Evolutionary conservation across 1,284 basidiomycete genomes (phyloP).

Genomic region (Trichosporon asahii): DNA sequence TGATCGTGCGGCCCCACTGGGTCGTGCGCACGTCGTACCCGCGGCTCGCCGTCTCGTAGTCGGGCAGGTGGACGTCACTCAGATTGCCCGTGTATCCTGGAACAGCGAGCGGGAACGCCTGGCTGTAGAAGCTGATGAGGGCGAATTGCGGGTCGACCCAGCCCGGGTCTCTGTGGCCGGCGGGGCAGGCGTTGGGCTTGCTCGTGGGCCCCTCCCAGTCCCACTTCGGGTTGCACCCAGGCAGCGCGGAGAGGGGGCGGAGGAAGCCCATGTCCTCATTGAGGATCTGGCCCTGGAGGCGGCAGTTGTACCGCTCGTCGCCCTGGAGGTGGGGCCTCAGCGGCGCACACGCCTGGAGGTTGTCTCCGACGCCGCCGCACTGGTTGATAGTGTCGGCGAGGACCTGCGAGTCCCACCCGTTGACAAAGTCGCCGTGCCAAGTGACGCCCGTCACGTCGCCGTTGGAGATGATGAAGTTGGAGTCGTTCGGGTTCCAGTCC

Average conservation of each 20-base stretch:
- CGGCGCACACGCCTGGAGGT: neutral
- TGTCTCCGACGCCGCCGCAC: constrained; percentile 13
- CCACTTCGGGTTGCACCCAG: constrained; percentile 23
- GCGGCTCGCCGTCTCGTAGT: neutral
- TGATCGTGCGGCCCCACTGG: constrained; percentile 8
- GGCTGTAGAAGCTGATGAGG: constrained; percentile 4
- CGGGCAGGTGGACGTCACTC: neutral
- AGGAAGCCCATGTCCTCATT: constrained; percentile 18
- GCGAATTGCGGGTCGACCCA: constrained; percentile 10
- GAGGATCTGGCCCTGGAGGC: constrained; percentile 16
- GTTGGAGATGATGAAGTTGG: constrained; percentile 19
- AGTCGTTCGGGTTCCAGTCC: constrained; percentile 7
- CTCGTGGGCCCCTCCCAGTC: constrained; percentile 6
- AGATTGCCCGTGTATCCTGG: neutral
- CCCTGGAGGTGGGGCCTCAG: constrained; percentile 1
- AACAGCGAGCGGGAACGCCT: neutral
- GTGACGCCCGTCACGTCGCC: constrained; percentile 19
- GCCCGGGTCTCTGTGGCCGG: constrained; percentile 13
- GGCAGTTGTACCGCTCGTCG: constrained; percentile 5
- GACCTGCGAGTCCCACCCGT: constrained; percentile 15
- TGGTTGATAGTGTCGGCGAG: constrained; percentile 10
- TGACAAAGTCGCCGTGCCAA: constrained; percentile 22
- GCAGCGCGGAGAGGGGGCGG: constrained; percentile 14
- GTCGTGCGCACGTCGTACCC: constrained; percentile 8
- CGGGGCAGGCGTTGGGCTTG: constrained; percentile 18